A percentile compares a stretch with the other conserved stretches of the same genome.
Conservation (phyloP, 768 basidiomycete genomes). For the Suillus bovinus region DNA sequence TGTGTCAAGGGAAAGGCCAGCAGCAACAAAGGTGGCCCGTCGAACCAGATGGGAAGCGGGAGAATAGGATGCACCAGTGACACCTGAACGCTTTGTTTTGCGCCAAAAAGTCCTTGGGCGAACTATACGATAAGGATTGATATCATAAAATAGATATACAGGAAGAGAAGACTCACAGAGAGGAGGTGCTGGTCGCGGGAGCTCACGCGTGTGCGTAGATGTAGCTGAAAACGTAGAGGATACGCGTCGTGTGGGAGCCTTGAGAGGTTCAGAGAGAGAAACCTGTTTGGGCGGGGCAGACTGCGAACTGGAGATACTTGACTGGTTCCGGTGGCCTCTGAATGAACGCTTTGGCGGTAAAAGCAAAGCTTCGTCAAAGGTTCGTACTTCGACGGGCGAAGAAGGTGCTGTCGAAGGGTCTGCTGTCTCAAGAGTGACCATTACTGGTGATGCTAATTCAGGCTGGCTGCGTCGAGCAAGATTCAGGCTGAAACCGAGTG, state of each 20-base stretch:
- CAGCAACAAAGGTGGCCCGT: conserved; percentile 77
- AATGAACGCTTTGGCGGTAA: conserved; percentile 31
- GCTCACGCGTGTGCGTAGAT: conserved; percentile 34
- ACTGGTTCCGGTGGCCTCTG: conserved; percentile 19
- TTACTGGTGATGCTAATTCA: conserved; percentile 30
- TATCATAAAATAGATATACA: background rate
- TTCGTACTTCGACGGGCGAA: conserved; percentile 26
- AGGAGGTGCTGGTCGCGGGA: conserved; percentile 61
- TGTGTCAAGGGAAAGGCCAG: conserved; percentile 65
- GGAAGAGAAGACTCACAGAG: conserved; percentile 49
- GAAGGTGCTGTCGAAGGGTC: conserved; percentile 25
- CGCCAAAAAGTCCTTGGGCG: conserved; percentile 86
- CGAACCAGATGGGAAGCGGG: conserved; percentile 74
- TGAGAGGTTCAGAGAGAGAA: conserved; percentile 2
- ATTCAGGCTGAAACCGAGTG: conserved; percentile 28
- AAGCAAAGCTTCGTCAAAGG: conserved; percentile 22
- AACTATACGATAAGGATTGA: conserved; percentile 40
- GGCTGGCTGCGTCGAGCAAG: conserved; percentile 30
- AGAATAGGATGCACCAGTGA: conserved; percentile 69
- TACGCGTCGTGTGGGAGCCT: conserved; percentile 14
- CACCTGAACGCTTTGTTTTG: conserved; percentile 69
- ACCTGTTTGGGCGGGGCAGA: conserved; percentile 22
- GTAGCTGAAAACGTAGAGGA: conserved; percentile 17
- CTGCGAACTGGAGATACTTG: conserved; percentile 18
- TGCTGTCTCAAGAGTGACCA: conserved; percentile 31